Percentiles rank a stretch among this genome's conserved stretches.
Evolutionary conservation across 1,284 basidiomycete genomes (phyloP).

Genomic region (Pisolithus thermaeus): DNA sequence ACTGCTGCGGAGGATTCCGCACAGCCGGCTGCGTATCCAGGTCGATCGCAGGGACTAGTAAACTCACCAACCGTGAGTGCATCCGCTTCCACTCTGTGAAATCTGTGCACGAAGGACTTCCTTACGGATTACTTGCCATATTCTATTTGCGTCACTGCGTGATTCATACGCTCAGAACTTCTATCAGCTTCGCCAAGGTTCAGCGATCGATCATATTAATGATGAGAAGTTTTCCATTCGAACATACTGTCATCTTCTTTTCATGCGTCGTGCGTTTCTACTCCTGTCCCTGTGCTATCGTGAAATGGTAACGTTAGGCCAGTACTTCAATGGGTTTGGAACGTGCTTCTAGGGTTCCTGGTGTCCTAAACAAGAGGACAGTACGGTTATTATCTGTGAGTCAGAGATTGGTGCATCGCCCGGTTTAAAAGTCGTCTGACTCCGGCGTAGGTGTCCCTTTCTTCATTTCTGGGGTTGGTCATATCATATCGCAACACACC

Average conservation of each 20-base stretch:
- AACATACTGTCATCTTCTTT: slow-evolving; percentile 19
- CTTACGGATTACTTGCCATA: slow-evolving; percentile 4
- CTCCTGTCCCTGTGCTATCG: not conserved
- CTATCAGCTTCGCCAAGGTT: slow-evolving; percentile 17
- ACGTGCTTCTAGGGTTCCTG: slow-evolving; percentile 17
- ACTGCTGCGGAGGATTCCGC: slow-evolving; percentile 4
- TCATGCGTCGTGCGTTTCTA: slow-evolving; percentile 19
- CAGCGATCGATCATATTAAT: slow-evolving; percentile 4
- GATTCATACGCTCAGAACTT: slow-evolving; percentile 19
- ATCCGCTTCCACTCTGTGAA: slow-evolving; percentile 18
- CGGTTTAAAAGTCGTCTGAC: slow-evolving; percentile 3
- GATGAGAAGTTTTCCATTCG: slow-evolving; percentile 9
- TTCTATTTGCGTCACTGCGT: slow-evolving; percentile 11
- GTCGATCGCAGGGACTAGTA: slow-evolving; percentile 8
- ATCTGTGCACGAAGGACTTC: slow-evolving; percentile 6
- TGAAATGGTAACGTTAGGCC: slow-evolving; percentile 3
- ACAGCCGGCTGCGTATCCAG: not conserved
- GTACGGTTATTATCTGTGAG: slow-evolving; percentile 4
- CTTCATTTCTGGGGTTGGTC: not conserved
- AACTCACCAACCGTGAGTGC: slow-evolving; percentile 20
- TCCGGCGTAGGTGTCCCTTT: not conserved
- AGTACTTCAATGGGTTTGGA: slow-evolving; percentile 22
- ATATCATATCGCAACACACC: not conserved
- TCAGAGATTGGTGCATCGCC: slow-evolving; percentile 6
- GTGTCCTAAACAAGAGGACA: slow-evolving; percentile 16